Percentiles rank a stretch among this genome's conserved stretches.
These are phyloP conservation scores for Leishmania aethiopica DNA, from an alignment of 208 protist species.

Conservation along the genomic window DNA sequence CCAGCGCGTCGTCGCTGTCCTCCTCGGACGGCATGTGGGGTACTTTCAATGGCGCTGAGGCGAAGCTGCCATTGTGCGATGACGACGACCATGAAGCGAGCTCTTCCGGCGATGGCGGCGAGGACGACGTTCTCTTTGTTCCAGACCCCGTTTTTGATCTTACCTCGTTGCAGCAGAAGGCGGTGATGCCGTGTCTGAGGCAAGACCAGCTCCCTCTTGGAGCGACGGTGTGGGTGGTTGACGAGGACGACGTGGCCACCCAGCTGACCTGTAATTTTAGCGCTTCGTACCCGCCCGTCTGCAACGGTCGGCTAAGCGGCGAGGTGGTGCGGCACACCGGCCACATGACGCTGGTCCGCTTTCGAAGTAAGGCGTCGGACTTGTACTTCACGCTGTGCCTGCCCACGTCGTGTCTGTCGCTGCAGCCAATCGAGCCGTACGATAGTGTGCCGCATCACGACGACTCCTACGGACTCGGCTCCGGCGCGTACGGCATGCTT, in stretches of 20 bases:
- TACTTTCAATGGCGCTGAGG: slow-evolving; percentile 31
- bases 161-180: slow-evolving; percentile 33
- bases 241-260: slow-evolving; percentile 83
- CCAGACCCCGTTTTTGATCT: slow-evolving; percentile 69
- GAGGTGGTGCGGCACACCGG: slow-evolving; percentile 62
- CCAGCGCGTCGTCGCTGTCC: slow-evolving; percentile 20
- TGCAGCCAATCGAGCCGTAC: slow-evolving; percentile 61
- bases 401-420: slow-evolving; percentile 67
- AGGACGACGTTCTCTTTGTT: slow-evolving; percentile 56
- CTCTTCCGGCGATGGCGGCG: slow-evolving; percentile 25
- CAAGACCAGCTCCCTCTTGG: slow-evolving; percentile 46
- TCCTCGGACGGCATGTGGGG: slow-evolving; percentile 49
- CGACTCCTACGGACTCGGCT: slow-evolving; percentile 33
- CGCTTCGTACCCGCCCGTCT: slow-evolving; percentile 58
- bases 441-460: slow-evolving; percentile 27
- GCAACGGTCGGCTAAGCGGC: slow-evolving; percentile 69
- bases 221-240: slow-evolving; percentile 70
- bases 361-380: slow-evolving; percentile 33
- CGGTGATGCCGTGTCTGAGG: slow-evolving; percentile 49
- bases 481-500: slow-evolving; percentile 51
- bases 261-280: slow-evolving; percentile 66
- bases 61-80: slow-evolving; percentile 20
- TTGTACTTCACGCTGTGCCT: slow-evolving; percentile 58
- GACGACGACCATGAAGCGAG: not conserved
- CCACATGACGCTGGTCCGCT: slow-evolving; percentile 66